Conservation (phyloP, 2,329 filamentous ascomycete species). For the Paecilomyces sp. region DNA sequence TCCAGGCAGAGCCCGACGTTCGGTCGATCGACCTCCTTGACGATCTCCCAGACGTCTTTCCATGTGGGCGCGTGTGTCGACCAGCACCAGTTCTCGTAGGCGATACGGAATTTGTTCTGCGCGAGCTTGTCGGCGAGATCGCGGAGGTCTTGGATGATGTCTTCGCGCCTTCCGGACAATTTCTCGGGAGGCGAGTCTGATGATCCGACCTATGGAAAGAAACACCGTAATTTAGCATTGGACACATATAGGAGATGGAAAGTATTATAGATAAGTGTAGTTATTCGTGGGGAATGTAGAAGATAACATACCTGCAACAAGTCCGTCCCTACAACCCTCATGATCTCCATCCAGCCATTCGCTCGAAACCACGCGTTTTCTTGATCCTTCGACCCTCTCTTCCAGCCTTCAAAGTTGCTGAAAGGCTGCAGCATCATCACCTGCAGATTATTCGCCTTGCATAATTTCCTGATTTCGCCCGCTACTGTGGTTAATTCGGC, state of each 20-base stretch:
- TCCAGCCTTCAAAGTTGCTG: constrained; percentile 70
- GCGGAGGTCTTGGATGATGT: constrained; percentile 55
- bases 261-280: no score
- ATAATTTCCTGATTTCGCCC: constrained; percentile 47
- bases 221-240: no score
- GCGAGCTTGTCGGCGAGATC: constrained; percentile 58
- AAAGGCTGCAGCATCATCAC: constrained; percentile 72
- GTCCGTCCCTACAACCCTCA: constrained; percentile 62
- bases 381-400: constrained; percentile 49
- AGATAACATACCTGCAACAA: constrained; percentile 55
- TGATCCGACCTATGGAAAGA: constrained; percentile 46
- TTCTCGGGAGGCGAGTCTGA: constrained; percentile 53
- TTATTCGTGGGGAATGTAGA: no score
- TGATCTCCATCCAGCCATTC: constrained; percentile 61
- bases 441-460: constrained; percentile 47
- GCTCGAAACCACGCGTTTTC: constrained; percentile 58
- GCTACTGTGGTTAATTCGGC: constrained; percentile 50
- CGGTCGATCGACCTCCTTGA: constrained; percentile 52
- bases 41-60: constrained; percentile 64
- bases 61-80: constrained; percentile 62
- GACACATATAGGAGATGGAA: no score
- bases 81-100: constrained; percentile 83
- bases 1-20: constrained; percentile 72
- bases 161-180: constrained; percentile 44
- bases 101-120: constrained; percentile 52